A percentile compares a stretch with the other conserved stretches of the same genome.
These are phyloP conservation scores for Strobilomyces dryophilus DNA, from an alignment of 768 basidiomycete genomes.

Conservation along the genomic window DNA sequence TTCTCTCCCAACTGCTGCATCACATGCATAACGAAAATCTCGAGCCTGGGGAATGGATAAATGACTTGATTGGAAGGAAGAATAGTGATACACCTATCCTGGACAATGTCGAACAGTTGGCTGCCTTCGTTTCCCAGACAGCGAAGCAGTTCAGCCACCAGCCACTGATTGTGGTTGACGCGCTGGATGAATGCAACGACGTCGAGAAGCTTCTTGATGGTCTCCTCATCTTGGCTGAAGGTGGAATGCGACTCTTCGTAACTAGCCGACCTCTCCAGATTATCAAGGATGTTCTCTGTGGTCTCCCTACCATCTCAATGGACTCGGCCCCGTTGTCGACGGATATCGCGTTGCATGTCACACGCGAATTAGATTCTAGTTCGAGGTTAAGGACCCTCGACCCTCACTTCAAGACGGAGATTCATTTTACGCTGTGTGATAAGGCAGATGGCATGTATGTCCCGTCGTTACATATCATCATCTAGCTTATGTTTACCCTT, in stretches of 20 bases:
- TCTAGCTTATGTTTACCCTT: neutral
- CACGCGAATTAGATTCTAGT: neutral
- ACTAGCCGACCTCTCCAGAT: neutral
- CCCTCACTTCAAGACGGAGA: neutral
- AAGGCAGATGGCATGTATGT: neutral
- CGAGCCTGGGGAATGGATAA: neutral
- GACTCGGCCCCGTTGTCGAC: neutral
- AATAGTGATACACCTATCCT: neutral
- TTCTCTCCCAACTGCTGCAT: neutral
- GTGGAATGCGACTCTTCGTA: neutral
- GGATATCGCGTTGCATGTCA: neutral
- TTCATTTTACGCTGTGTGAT: neutral
- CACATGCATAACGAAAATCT: neutral
- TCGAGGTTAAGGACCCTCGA: neutral
- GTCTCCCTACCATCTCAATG: neutral
- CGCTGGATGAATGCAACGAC: constrained; percentile 1
- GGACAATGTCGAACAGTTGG: neutral
- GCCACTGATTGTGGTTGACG: neutral
- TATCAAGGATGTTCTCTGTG: neutral
- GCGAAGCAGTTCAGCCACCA: neutral
- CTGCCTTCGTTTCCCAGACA: neutral
- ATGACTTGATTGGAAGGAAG: neutral
- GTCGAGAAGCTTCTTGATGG: neutral
- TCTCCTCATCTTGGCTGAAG: neutral
- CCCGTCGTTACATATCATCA: neutral